Evolutionary conservation across 768 basidiomycete genomes (phyloP).

Genomic region (Hypsizygus marmoreus): DNA sequence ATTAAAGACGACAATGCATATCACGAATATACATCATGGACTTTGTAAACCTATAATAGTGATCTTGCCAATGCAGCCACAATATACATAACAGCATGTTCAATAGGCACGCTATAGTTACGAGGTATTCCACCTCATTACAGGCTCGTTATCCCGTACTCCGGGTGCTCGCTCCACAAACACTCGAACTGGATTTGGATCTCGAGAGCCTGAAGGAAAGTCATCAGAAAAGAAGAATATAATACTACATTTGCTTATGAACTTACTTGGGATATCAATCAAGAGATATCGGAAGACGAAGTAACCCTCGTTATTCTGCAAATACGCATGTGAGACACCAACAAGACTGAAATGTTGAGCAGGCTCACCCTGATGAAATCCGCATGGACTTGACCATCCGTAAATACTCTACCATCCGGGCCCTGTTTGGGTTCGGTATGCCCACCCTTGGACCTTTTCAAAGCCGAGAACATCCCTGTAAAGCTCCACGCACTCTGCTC

Average conservation of each 20-base stretch:
- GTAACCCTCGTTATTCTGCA: conserved; percentile 73
- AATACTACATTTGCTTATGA: conserved; percentile 28
- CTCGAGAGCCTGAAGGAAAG: conserved; percentile 54
- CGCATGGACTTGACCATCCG: conserved; percentile 81
- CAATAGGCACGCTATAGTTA: conserved; percentile 14
- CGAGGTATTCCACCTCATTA: conserved; percentile 65
- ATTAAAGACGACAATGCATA: conserved; percentile 45
- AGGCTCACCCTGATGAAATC: conserved; percentile 69
- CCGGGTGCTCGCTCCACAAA: conserved; percentile 70
- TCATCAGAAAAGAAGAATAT: conserved; percentile 8
- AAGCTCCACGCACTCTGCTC: conserved; percentile 52
- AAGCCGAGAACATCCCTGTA: conserved; percentile 68
- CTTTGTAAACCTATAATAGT: neutral
- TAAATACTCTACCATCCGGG: conserved; percentile 47
- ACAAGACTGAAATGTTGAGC: neutral
- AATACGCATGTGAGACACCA: neutral
- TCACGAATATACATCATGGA: no score
- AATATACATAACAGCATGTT: no score
- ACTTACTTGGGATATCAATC: conserved; percentile 78
- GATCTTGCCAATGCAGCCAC: conserved; percentile 8
- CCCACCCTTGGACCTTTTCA: conserved; percentile 43
- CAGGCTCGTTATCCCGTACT: conserved; percentile 69
- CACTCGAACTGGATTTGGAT: conserved; percentile 61
- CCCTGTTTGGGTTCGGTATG: conserved; percentile 30
- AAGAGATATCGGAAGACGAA: conserved; percentile 79